Conservation (phyloP, 1,284 basidiomycete genomes). For the Tetrapyrgos nigripes region DNA sequence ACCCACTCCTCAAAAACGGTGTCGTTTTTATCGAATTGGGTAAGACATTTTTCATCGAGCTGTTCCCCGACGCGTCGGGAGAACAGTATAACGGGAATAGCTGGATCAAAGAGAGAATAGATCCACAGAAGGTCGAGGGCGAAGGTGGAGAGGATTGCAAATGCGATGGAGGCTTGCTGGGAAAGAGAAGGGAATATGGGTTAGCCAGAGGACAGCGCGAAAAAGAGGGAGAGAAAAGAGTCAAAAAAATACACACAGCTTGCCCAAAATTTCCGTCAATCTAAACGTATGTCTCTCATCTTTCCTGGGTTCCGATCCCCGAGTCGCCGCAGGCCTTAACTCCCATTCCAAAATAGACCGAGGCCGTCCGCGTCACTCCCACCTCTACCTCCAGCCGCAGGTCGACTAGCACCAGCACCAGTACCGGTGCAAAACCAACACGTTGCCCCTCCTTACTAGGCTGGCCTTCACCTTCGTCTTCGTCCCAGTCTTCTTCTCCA, state of each 20-base stretch:
- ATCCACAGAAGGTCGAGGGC: constrained; percentile 69
- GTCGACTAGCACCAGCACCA: background rate
- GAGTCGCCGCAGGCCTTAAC: constrained; percentile 74
- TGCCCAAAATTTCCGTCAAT: constrained; percentile 67
- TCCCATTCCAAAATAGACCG: constrained; percentile 74
- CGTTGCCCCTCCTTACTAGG: constrained; percentile 63
- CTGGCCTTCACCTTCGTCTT: constrained; percentile 38
- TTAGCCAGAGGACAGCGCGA: background rate
- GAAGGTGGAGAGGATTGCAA: constrained; percentile 79
- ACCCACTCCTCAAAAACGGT: constrained; percentile 63
- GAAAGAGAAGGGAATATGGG: background rate
- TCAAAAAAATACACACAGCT: constrained; percentile 45
- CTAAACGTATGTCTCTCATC: constrained; percentile 68
- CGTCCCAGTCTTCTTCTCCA: constrained; percentile 30
- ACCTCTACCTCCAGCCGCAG: constrained; percentile 17
- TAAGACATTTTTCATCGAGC: constrained; percentile 65
- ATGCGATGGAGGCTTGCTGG: constrained; percentile 68
- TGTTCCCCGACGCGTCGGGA: constrained; percentile 59
- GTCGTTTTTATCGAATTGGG: constrained; percentile 78
- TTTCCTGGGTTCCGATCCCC: constrained; percentile 58
- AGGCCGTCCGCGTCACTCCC: constrained; percentile 31
- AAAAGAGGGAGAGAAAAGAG: background rate
- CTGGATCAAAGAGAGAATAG: constrained; percentile 66
- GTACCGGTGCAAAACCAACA: constrained; percentile 37
- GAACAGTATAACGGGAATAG: constrained; percentile 74